Evolutionary conservation across 768 basidiomycete genomes (phyloP).

Genomic region (Lactarius hengduanensis): DNA sequence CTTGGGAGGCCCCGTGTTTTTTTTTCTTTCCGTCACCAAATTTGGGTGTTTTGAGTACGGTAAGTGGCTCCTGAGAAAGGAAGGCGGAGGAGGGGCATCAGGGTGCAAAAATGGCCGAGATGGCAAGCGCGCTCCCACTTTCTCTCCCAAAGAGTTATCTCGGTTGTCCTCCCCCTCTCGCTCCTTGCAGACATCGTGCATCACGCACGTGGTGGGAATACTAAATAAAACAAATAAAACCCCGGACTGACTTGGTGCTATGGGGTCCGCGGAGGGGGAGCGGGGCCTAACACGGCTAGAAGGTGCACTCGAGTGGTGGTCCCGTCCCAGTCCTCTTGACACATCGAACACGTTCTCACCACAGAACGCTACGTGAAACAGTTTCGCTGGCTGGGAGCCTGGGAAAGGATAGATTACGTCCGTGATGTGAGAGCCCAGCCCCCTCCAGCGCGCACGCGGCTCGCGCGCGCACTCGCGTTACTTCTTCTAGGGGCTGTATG

Average conservation of each 20-base stretch:
- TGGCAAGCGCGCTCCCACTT: background rate
- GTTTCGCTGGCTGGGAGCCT: slow-evolving; percentile 10
- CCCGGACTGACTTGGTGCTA: background rate
- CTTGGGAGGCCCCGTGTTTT: background rate
- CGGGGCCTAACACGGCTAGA: slow-evolving; percentile 22
- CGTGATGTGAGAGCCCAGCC: background rate
- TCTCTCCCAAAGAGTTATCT: slow-evolving; percentile 1
- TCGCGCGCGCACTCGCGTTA: slow-evolving; percentile 10
- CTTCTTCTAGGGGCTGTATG: slow-evolving; percentile 7
- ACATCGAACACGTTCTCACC: slow-evolving; percentile 25
- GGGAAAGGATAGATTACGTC: slow-evolving; percentile 26
- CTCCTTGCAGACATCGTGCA: background rate
- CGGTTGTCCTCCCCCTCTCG: background rate
- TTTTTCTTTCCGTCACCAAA: slow-evolving; percentile 23
- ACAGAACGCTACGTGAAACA: slow-evolving; percentile 13
- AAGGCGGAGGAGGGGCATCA: background rate
- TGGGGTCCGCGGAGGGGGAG: slow-evolving; percentile 14
- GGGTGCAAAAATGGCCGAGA: slow-evolving; percentile 6
- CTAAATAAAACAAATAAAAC: background rate
- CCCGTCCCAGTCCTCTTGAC: slow-evolving; percentile 18
- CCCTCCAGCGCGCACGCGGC: slow-evolving; percentile 3
- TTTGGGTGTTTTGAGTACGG: slow-evolving; percentile 10
- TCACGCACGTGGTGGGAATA: background rate
- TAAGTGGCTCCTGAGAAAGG: slow-evolving; percentile 3
- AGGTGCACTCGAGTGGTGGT: slow-evolving; percentile 5